Evolutionary conservation across 345 rosid species (phyloP).

Genomic region (Toxicodendron radicans): DNA sequence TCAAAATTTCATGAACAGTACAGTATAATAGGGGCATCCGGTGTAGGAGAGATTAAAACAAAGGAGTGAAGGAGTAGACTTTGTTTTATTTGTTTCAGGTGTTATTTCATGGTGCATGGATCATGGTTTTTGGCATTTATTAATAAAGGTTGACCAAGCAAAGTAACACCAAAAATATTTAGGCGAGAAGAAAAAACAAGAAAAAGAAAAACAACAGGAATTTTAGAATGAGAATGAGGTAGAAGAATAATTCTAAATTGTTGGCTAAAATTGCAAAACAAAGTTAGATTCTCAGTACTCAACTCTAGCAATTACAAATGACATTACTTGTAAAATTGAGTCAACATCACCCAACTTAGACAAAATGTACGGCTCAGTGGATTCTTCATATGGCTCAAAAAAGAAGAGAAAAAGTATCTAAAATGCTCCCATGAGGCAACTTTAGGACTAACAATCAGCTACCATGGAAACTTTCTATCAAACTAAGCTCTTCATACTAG

Average conservation of each 20-base stretch:
- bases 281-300: no score
- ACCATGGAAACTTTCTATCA: background rate
- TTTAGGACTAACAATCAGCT: background rate
- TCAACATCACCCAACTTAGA: background rate
- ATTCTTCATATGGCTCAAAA: background rate
- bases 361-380: background rate
- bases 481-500: background rate
- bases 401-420: background rate
- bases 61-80: background rate
- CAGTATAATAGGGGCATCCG: background rate
- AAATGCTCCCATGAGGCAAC: background rate
- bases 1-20: background rate
- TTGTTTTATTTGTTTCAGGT: background rate
- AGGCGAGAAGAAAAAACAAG: background rate
- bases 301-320: no score
- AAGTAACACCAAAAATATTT: no score
- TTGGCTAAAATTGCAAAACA: no score
- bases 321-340: no score
- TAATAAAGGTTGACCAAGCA: background rate
- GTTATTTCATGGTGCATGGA: no score
- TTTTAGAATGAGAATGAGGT: background rate
- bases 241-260: no score
- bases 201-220: no score
- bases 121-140: background rate
- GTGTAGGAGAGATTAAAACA: background rate